Conservation (phyloP, 768 basidiomycete species). For the Galerina sulciceps region DNA sequence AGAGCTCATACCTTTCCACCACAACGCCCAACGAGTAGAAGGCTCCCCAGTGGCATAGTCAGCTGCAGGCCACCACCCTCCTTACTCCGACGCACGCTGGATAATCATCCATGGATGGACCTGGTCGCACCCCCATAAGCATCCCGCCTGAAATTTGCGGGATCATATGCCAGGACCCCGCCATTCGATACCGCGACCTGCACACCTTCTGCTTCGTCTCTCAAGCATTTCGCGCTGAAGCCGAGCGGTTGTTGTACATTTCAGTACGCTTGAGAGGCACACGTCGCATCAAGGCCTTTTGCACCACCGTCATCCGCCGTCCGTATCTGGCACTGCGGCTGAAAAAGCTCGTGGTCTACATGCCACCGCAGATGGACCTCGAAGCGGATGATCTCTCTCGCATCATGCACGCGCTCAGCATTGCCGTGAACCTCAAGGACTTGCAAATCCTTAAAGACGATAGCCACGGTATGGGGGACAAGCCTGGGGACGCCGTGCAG, state of each 20-base stretch:
- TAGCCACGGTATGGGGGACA: background rate
- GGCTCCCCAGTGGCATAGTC: too few relatives aligned
- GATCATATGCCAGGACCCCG: slow-evolving; percentile 22
- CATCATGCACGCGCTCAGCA: slow-evolving; percentile 17
- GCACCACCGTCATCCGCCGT: slow-evolving; percentile 15
- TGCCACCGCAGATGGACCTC: slow-evolving; percentile 22
- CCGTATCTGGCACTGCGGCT: slow-evolving; percentile 20
- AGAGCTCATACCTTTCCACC: too few relatives aligned
- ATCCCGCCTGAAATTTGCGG: slow-evolving; percentile 28
- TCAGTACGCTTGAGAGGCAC: slow-evolving; percentile 13
- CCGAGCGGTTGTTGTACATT: slow-evolving; percentile 26
- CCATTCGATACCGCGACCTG: slow-evolving; percentile 14
- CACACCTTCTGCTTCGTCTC: slow-evolving; percentile 22
- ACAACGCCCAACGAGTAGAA: too few relatives aligned
- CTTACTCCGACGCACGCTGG: too few relatives aligned
- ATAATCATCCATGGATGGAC: background rate
- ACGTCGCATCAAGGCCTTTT: slow-evolving; percentile 24
- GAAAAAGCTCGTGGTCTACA: slow-evolving; percentile 13
- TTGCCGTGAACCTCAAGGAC: slow-evolving; percentile 20
- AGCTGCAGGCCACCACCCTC: too few relatives aligned
- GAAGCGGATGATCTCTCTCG: slow-evolving; percentile 21
- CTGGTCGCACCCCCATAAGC: background rate
- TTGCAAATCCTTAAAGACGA: slow-evolving; percentile 15
- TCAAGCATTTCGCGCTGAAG: slow-evolving; percentile 25
- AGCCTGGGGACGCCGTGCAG: slow-evolving; percentile 16